Base-by-base conservation (phyloP, 2,329 filamentous ascomycete genomes). In the Ciborinia camelliae region DNA sequence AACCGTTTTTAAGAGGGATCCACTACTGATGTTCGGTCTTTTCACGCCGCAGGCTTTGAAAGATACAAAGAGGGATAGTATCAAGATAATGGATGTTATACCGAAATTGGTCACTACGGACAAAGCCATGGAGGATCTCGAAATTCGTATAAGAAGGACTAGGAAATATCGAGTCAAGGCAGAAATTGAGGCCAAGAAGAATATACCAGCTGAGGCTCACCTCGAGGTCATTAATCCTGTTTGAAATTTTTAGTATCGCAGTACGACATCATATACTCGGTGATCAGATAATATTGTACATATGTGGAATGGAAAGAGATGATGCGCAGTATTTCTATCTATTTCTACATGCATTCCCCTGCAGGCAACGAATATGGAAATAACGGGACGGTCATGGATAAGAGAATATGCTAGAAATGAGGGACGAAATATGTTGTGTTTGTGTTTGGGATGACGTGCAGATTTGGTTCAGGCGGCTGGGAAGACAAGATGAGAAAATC, bases 111-210 rank as follows among this genome's bases (percentile, higher is more conserved):
- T 81, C 8, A 82, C 81, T 1, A 75, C 90, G n/a, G 79, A 81
- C 43, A 80, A 80, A 35, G 81, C 86, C 71, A 86, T 94, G 83
- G 79, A 80, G 18, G 77, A 77, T n/a, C 74, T 90, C 6, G 90
- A 92, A 77, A 85, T 88, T 60, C 84, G 89, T 69, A 86, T 94
- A 62, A 81, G 88, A 45, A 79, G 88, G 65, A 63, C 78, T 58
- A 76, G 81, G 69, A 84, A 84, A 71, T 63, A 59, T 51, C 60
- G 50, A 48, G 45, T 26, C 37, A 62, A 51, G 58, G 52, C 53
- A 26, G 65, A 64, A 37, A 20, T 18, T 37, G 59, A 53, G 39
- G 59, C 15, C 14, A 53, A 54, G 28, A 53, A 62, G n/a, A 26
- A 41, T 30, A 15, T n/a, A 30, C 39, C 26, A 23, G 15, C 39